Base-by-base conservation (phyloP, 345 rosid genomes). In the Geranium rotundifolium region DNA sequence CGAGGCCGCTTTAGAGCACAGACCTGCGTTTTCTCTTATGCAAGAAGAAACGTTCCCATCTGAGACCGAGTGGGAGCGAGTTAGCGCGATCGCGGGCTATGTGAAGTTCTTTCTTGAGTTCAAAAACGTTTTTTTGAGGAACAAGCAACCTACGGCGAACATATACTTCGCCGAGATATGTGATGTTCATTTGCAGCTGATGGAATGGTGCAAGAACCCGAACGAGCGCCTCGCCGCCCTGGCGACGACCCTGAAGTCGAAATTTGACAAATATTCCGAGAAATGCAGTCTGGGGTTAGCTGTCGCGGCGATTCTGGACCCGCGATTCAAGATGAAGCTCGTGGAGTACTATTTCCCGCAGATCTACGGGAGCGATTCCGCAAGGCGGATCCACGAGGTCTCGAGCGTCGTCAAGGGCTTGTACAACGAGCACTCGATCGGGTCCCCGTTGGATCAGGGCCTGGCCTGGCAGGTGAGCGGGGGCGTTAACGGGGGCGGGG, bases 281-380 rank as follows among this genome's bases (percentile, higher is more conserved):
- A 89, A 78, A 64, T 85, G 92, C 73, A 73, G 77, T 72, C 66
- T 85, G 69, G 77, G 82, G 61, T 71, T 87, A 62, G 95, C 91
- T 57, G 79, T 87, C 46, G 86, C 95, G 3, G 82, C 87, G 39
- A 82, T 87, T 78, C 68, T 89, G 73, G 96, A 89, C 74, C 95
- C 96, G 19, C 78, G 91, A 17, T 89, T 80, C 76, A 89, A 89
- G 73, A 77, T 89, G 89, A 89, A 82, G 82, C 67, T 89, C 66
- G 81, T 85, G 50, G 91, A 87, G 60, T 87, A 87, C 67, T 89
- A 89, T 68, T 87, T 85, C 60, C 84, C 87, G 1, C 82, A 75
- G 63, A 69, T 89, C 20, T 89, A 57, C 77, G 77, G 16, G 84
- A 75, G 72, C 77, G 76, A 54, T 2, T 1, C 27, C 27, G 27